Conservation (phyloP, 169 alveolate species). For the Plasmodium cynomolgi region DNA sequence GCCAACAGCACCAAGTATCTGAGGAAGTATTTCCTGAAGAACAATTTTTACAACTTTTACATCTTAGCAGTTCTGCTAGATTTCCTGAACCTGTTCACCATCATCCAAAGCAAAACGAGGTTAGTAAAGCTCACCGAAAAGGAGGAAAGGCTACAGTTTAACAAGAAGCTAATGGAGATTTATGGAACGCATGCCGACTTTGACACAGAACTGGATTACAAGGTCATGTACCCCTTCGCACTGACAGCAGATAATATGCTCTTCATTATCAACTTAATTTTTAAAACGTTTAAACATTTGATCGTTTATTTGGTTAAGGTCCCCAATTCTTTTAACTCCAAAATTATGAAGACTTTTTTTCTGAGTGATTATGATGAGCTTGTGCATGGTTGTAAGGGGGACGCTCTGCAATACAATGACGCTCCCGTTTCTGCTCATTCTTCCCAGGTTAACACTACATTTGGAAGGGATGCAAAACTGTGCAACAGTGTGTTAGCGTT, state of each 20-base stretch:
- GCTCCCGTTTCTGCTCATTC: neutral
- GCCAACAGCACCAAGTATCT: conserved; percentile 59
- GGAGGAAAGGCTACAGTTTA: conserved; percentile 62
- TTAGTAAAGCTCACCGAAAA: conserved; percentile 36
- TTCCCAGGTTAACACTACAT: neutral
- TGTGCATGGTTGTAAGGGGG: neutral
- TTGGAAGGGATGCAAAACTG: neutral
- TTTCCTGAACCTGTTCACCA: conserved; percentile 54
- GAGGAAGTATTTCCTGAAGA: conserved; percentile 46
- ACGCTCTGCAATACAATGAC: neutral
- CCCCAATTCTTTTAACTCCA: conserved; percentile 54
- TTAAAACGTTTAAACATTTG: conserved; percentile 72
- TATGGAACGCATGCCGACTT: conserved; percentile 62
- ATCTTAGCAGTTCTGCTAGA: conserved; percentile 44
- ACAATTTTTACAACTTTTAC: conserved; percentile 71
- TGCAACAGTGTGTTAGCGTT: neutral
- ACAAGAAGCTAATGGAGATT: conserved; percentile 63
- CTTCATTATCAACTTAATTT: conserved; percentile 49
- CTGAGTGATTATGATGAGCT: conserved; percentile 5
- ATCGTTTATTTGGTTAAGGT: conserved; percentile 52
- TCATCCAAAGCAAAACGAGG: conserved; percentile 71
- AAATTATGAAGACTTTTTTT: conserved; percentile 59
- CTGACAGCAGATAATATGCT: conserved; percentile 64
- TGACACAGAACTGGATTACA: conserved; percentile 60
- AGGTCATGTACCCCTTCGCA: conserved; percentile 76